Conservation (phyloP, 2,329 filamentous ascomycete genomes). For the Arthrobotrys sinensis region DNA sequence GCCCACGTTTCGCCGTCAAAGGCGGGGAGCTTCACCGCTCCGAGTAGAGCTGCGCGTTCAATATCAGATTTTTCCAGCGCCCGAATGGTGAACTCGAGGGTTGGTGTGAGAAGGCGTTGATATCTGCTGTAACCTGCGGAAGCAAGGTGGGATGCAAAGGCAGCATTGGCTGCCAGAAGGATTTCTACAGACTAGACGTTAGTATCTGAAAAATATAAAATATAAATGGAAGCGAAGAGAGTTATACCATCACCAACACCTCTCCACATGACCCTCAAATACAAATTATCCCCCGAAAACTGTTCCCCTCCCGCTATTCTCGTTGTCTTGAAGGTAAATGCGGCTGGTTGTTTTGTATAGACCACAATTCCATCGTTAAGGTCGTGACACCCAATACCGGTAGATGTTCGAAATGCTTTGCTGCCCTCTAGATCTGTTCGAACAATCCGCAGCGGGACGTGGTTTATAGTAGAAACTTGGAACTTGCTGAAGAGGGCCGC, state of each 20-base stretch:
- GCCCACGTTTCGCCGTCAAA: constrained; percentile 71
- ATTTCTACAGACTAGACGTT: constrained; percentile 36
- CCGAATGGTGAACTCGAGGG: constrained; percentile 68
- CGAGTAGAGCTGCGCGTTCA: constrained; percentile 73
- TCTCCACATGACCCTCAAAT: constrained; percentile 67
- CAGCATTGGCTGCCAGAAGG: constrained; percentile 30
- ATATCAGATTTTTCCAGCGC: constrained; percentile 71
- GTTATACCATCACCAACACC: constrained; percentile 34
- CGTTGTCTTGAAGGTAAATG: constrained; percentile 44
- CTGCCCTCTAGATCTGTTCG: constrained; percentile 80
- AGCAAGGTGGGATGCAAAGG: constrained; percentile 31
- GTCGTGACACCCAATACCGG: constrained; percentile 67
- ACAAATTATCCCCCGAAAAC: constrained; percentile 70
- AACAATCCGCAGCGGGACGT: constrained; percentile 81
- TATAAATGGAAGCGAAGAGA: constrained; percentile 39
- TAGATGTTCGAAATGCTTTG: constrained; percentile 77
- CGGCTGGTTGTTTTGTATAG: constrained; percentile 69
- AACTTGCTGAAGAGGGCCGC: constrained; percentile 87
- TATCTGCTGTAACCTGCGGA: constrained; percentile 65
- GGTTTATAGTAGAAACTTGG: constrained; percentile 81
- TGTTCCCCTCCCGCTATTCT: constrained; percentile 59
- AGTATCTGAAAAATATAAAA: neutral
- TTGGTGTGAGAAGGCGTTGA: constrained; percentile 67
- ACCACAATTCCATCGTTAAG: constrained; percentile 56
- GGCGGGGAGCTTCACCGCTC: constrained; percentile 71